phyloP scores from a whole-genome alignment of 2,329 filamentous ascomycete species.

The Neonectria hederae region DNA sequence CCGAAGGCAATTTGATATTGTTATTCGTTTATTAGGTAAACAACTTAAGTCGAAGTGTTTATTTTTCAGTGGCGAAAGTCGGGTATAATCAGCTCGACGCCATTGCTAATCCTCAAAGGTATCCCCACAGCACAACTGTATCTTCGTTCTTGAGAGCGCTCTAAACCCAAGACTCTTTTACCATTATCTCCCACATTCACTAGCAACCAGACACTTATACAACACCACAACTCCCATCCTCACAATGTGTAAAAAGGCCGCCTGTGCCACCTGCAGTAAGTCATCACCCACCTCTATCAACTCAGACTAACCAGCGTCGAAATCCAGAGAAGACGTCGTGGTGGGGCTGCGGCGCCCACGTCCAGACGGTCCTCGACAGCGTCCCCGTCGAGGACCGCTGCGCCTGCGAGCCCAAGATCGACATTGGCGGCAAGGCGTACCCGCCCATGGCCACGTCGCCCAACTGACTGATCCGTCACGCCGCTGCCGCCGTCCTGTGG shows the following conservation, averaged over 20 bases:
- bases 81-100: not conserved
- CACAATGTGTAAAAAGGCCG: slow-evolving; percentile 24
- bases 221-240: not conserved
- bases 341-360: slow-evolving; percentile 72
- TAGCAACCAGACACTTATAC: not conserved
- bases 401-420: slow-evolving; percentile 70
- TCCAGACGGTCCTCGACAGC: slow-evolving; percentile 68
- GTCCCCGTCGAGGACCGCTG: slow-evolving; percentile 70
- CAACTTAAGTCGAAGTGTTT: not conserved
- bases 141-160: not conserved
- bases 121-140: not conserved
- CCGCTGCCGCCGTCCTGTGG: slow-evolving; percentile 44
- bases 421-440: slow-evolving; percentile 68
- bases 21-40: no score
- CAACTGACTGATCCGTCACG: slow-evolving; percentile 49
- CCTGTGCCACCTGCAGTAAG: slow-evolving; percentile 23
- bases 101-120: not conserved
- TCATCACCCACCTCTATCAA: slow-evolving; percentile 7
- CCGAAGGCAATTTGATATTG: no score
- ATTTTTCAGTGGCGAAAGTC: not conserved
- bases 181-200: not conserved
- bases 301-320: not conserved
- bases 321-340: slow-evolving; percentile 54
- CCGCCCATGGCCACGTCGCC: slow-evolving; percentile 67
- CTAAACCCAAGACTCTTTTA: not conserved